Evolutionary conservation across 2,329 filamentous ascomycete species (phyloP).

Genomic region (Byssothecium circinans): DNA sequence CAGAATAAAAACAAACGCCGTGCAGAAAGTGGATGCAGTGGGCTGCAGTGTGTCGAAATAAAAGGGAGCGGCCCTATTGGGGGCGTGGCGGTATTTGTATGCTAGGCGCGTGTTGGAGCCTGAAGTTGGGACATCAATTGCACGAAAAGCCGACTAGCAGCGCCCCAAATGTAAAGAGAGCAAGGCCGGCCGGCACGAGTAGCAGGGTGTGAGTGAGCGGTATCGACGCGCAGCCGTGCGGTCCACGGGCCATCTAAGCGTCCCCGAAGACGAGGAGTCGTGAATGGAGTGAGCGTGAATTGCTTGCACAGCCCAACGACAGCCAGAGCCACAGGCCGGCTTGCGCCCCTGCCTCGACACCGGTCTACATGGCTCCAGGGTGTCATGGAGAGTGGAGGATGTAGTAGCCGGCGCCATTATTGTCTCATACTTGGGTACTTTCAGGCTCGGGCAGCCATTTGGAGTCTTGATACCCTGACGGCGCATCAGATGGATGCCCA

Average conservation of each 20-base stretch:
- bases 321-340: conserved; percentile 22
- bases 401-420: conserved; percentile 2
- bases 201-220: too few species aligned
- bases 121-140: conserved; percentile 25
- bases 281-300: conserved; percentile 31
- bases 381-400: conserved; percentile 6
- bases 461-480: not conserved
- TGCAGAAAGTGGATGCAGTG: conserved; percentile 29
- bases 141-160: conserved; percentile 9
- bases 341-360: conserved; percentile 22
- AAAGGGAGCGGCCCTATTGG: conserved; percentile 26
- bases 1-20: conserved; percentile 26
- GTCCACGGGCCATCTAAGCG: too few species aligned
- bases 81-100: conserved; percentile 31
- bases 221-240: too few species aligned
- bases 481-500: conserved; percentile 6
- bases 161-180: not conserved
- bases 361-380: conserved; percentile 31
- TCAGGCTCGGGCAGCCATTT: conserved; percentile 11
- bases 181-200: too few species aligned
- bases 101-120: conserved; percentile 36
- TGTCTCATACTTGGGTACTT: conserved; percentile 14
- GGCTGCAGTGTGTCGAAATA: conserved; percentile 23
- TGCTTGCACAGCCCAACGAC: conserved; percentile 37
- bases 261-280: conserved; percentile 18